Base-by-base conservation (phyloP, 2,329 filamentous ascomycete genomes). In the Verticillium klebahnii region DNA sequence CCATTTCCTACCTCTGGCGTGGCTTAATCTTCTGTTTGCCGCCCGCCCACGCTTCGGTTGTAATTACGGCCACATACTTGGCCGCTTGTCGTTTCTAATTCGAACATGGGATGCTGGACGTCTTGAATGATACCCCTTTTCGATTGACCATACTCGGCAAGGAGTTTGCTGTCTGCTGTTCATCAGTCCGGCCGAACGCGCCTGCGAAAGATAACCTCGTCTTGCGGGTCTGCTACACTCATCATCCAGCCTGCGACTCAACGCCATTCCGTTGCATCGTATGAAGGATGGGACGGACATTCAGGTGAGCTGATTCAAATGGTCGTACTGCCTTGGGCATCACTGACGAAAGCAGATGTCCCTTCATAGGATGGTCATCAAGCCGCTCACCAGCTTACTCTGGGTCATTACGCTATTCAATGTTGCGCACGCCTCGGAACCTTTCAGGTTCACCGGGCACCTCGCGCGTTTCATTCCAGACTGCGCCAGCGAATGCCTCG, bases 401-500 rank as follows among this genome's bases (percentile, higher is more conserved):
- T 73, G 71, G 68, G 69, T 75, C 64, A 68, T 74, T 63, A 63
- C 70, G 54, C 60, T 72, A 32, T 67, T 70, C 52, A 58, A 62
- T 29, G 65, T 67, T 66, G 62, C 67, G 57, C 67, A 67, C 45
- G 67, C 69, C 52, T 69, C 69, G 37, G 57, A 68, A 60, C 68
- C 70, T 50, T 68, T 70, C 62, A 70, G 68, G 61, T 70, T 80
- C 45, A 70, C 74, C 1, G 69, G 67, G 61, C 75, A 78, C 45
- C 68, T 84, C 31, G 72, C 77, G 45, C 68, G 72, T 60, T 74
- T 78, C 59, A 73, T 88, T n/a, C 86, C 87, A 7, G 64, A 72
- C 15, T 91, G 89, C 69, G 87, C 88, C 4, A 74, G 79, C 64
- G 67, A 73, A 52, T 93, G 90, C 71, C 80, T 92, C 67, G 69